phyloP scores from a whole-genome alignment of 1,139 yeast genomes.

The Yamadazyma dushanensis region DNA sequence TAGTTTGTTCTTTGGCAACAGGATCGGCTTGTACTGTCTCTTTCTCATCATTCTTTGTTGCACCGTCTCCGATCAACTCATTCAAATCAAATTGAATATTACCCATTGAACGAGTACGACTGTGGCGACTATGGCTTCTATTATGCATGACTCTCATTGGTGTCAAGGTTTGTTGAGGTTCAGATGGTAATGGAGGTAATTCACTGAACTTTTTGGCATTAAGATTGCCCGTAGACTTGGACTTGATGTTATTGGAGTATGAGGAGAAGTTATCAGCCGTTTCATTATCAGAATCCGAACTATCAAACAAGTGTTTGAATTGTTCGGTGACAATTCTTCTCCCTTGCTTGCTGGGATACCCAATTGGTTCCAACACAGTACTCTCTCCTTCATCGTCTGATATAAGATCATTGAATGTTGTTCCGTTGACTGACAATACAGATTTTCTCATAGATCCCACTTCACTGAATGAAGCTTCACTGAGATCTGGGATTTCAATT shows the following conservation, averaged over 20 bases:
- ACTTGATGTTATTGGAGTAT: constrained; percentile 12
- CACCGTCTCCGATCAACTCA: constrained; percentile 8
- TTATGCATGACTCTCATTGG: constrained; percentile 24
- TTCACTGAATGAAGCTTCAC: constrained; percentile 25
- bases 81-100: constrained; percentile 32
- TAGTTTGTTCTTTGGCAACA: constrained; percentile 1
- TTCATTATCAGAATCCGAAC: constrained; percentile 32
- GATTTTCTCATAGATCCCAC: constrained; percentile 21
- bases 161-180: constrained; percentile 22
- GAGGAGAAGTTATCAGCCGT: constrained; percentile 19
- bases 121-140: constrained; percentile 23
- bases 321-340: constrained; percentile 28
- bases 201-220: constrained; percentile 11
- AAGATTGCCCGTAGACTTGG: constrained; percentile 26
- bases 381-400: constrained; percentile 19
- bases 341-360: constrained; percentile 36
- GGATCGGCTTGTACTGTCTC: constrained; percentile 1
- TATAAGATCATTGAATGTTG: constrained; percentile 29
- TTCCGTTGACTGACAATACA: constrained; percentile 26
- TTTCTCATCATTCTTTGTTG: constrained; percentile 1
- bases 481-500: constrained; percentile 45
- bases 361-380: constrained; percentile 32
- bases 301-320: constrained; percentile 24
- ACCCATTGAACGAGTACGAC: constrained; percentile 42
- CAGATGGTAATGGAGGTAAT: constrained; percentile 19